Evolutionary conservation across 257 asterid genomes (phyloP).

Genomic region (Solanum dulcamara): DNA sequence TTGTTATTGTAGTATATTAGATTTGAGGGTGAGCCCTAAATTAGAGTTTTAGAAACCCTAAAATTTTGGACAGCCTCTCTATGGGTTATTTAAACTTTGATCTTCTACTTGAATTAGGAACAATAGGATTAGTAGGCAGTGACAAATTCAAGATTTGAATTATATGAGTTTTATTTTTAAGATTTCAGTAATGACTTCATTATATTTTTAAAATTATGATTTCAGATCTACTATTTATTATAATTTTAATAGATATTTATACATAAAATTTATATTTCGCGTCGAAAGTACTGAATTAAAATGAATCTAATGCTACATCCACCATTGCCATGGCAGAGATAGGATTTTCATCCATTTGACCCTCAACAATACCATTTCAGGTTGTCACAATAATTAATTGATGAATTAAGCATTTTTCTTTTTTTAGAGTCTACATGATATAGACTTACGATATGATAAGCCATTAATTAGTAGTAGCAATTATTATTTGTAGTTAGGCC

Average conservation of each 20-base stretch:
- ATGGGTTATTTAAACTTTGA: not conserved
- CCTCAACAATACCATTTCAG: not conserved
- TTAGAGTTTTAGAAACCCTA: not conserved
- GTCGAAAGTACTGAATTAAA: not conserved
- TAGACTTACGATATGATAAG: not conserved
- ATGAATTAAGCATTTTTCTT: not conserved
- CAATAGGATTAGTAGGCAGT: not conserved
- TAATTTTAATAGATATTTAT: not conserved
- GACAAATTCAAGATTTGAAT: not conserved
- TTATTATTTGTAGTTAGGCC: not conserved
- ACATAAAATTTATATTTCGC: not conserved
- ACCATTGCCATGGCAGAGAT: not conserved
- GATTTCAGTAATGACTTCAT: not conserved
- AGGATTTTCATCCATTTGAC: not conserved
- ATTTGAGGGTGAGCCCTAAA: not conserved
- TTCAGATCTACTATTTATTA: not conserved
- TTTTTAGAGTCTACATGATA: not conserved
- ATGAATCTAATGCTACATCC: not conserved
- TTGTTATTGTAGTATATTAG: not conserved
- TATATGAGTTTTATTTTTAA: not conserved
- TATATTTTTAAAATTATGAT: not conserved
- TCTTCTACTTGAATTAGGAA: not conserved
- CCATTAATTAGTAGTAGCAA: not conserved
- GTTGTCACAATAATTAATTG: not conserved
- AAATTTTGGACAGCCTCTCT: not conserved